Conservation (phyloP, 2,329 filamentous ascomycete species). For the Geosmithia flava region DNA sequence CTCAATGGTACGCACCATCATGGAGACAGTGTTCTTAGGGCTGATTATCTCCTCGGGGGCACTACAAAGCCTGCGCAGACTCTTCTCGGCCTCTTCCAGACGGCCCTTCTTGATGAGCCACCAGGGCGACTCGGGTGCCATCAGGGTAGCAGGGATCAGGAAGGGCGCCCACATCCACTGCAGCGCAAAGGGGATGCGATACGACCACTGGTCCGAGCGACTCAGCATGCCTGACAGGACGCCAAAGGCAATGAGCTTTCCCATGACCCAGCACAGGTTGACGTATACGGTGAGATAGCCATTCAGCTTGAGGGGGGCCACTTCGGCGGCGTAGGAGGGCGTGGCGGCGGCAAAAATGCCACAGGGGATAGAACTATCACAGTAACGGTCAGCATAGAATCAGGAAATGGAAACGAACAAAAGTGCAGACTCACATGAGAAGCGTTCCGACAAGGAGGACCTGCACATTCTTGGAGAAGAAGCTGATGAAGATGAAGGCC, state of each 20-base stretch:
- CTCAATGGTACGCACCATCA: constrained; percentile 32
- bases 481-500: constrained; percentile 32
- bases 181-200: constrained; percentile 25
- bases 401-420: constrained; percentile 20
- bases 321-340: constrained; percentile 30
- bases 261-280: constrained; percentile 30
- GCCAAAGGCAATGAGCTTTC: constrained; percentile 27
- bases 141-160: constrained; percentile 15
- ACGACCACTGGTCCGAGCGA: constrained; percentile 21
- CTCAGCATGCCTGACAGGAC: constrained; percentile 23
- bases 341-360: constrained; percentile 31
- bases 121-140: constrained; percentile 25
- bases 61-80: constrained; percentile 18
- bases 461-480: constrained; percentile 31
- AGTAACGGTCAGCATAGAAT: no score
- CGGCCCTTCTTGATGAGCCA: constrained; percentile 18
- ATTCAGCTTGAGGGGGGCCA: constrained; percentile 26
- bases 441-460: constrained; percentile 28
- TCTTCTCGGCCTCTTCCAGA: constrained; percentile 16
- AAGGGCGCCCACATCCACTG: constrained; percentile 26
- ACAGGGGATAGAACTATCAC: constrained; percentile 26
- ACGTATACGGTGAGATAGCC: constrained; percentile 29
- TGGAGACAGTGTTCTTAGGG: constrained; percentile 21
- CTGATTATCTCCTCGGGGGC: constrained; percentile 18
- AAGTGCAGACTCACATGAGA: background rate